Percentiles rank a stretch among this genome's conserved stretches.
Conservation (phyloP, 1,284 basidiomycete genomes). For the Butyriboletus appendiculatus region DNA sequence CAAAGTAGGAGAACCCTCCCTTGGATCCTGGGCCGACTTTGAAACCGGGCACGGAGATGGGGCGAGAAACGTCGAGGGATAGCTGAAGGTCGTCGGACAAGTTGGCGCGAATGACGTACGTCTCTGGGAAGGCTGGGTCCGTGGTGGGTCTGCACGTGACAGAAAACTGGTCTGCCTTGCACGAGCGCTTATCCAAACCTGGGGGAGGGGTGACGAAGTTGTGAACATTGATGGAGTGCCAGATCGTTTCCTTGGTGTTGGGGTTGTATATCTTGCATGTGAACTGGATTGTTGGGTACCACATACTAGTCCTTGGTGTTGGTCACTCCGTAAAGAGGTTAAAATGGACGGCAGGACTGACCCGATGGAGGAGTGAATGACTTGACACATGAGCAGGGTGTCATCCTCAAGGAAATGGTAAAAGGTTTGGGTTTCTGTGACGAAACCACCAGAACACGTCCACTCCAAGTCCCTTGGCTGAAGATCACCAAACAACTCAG, state of each 20-base stretch:
- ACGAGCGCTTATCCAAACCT: conserved; percentile 81
- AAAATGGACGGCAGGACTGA: conserved; percentile 44
- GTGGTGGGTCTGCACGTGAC: conserved; percentile 71
- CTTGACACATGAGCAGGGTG: conserved; percentile 81
- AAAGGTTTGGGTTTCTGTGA: conserved; percentile 91
- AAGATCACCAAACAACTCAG: conserved; percentile 71
- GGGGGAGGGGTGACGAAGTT: conserved; percentile 81
- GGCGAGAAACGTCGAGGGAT: conserved; percentile 72
- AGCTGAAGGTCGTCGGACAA: conserved; percentile 83
- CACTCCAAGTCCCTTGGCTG: conserved; percentile 78
- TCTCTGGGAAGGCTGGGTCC: conserved; percentile 68
- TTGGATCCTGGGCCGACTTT: conserved; percentile 89
- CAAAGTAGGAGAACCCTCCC: conserved; percentile 93
- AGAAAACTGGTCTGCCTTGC: conserved; percentile 90
- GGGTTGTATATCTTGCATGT: conserved; percentile 92
- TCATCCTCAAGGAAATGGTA: conserved; percentile 89
- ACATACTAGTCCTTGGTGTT: conserved; percentile 53
- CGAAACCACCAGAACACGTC: conserved; percentile 83
- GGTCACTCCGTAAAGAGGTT: conserved; percentile 6
- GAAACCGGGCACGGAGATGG: conserved; percentile 79
- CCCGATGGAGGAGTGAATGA: conserved; percentile 97
- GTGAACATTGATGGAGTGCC: conserved; percentile 90
- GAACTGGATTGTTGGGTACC: conserved; percentile 96
- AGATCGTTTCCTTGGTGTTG: conserved; percentile 71
- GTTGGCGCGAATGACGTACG: conserved; percentile 82